phyloP scores from a whole-genome alignment of 768 basidiomycete genomes.

The Sporobolomyces roseus region DNA sequence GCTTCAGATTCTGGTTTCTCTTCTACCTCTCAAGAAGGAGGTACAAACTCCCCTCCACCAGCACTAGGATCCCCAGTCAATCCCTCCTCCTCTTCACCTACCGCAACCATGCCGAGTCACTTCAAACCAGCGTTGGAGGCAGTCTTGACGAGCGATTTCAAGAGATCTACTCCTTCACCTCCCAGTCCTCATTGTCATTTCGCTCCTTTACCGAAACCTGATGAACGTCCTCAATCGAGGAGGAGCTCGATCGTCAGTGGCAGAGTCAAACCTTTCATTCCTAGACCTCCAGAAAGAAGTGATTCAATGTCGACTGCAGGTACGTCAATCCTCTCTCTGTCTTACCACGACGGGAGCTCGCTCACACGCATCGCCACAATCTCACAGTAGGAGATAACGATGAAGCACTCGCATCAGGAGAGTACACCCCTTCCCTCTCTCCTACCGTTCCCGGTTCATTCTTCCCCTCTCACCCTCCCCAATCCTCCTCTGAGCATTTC shows the following conservation, averaged over 20 bases:
- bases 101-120: too few relatives aligned
- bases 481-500: constrained; percentile 16
- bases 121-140: constrained; percentile 20
- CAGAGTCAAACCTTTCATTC: constrained; percentile 25
- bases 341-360: background rate
- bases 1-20: too few relatives aligned
- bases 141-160: background rate
- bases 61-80: background rate
- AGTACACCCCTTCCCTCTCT: constrained; percentile 9
- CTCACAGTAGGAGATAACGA: constrained; percentile 6
- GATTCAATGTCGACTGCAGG: constrained; percentile 15
- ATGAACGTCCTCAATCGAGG: constrained; percentile 27
- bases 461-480: constrained; percentile 11
- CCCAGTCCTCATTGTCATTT: constrained; percentile 40
- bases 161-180: constrained; percentile 11
- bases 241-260: constrained; percentile 27
- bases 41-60: too few relatives aligned
- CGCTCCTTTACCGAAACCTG: constrained; percentile 38
- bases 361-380: too few relatives aligned
- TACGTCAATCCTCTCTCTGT: background rate
- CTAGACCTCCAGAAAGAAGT: constrained; percentile 11
- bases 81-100: too few relatives aligned
- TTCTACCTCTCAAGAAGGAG: too few relatives aligned
- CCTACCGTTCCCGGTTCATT: background rate
- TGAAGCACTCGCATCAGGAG: constrained; percentile 13